phyloP scores from a whole-genome alignment of 208 protist species.

The Zelonia costaricensis region DNA sequence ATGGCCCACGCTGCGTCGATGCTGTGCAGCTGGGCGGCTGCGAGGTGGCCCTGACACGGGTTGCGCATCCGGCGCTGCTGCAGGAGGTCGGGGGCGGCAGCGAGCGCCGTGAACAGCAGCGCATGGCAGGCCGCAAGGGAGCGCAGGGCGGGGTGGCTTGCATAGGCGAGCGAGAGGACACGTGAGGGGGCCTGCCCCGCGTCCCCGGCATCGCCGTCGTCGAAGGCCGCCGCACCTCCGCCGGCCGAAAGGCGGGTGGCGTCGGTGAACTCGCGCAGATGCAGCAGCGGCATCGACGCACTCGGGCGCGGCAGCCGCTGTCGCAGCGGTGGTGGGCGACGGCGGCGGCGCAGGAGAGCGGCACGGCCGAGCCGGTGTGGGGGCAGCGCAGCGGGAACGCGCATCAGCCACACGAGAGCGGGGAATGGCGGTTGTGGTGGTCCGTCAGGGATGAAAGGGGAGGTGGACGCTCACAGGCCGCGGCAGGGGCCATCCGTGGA shows the following conservation, averaged over 20 bases:
- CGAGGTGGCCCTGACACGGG: slow-evolving; percentile 32
- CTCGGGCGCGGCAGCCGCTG: too few species aligned
- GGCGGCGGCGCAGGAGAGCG: too few species aligned
- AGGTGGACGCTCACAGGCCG: too few species aligned
- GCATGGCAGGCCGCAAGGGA: slow-evolving; percentile 18
- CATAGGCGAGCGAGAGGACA: slow-evolving; percentile 13
- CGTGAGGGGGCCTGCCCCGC: slow-evolving; percentile 18
- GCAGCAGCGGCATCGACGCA: too few species aligned
- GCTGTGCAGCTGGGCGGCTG: slow-evolving; percentile 26
- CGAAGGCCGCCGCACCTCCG: too few species aligned
- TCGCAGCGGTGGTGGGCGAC: too few species aligned
- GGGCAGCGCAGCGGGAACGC: too few species aligned
- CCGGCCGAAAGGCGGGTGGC: background rate
- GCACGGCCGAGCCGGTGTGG: too few species aligned
- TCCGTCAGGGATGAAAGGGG: too few species aligned
- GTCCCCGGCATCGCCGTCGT: background rate
- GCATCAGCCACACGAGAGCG: too few species aligned
- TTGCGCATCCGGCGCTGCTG: slow-evolving; percentile 17
- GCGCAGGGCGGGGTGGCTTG: slow-evolving; percentile 14
- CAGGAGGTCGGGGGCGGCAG: slow-evolving; percentile 24
- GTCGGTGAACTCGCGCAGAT: slow-evolving; percentile 9
- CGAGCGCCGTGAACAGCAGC: slow-evolving; percentile 29
- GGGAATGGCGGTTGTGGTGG: too few species aligned
- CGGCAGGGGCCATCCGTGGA: too few species aligned
- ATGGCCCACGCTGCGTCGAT: slow-evolving; percentile 9